Evolutionary conservation across 2,329 filamentous ascomycete genomes (phyloP).

Genomic region (Fusarium annulatum): DNA sequence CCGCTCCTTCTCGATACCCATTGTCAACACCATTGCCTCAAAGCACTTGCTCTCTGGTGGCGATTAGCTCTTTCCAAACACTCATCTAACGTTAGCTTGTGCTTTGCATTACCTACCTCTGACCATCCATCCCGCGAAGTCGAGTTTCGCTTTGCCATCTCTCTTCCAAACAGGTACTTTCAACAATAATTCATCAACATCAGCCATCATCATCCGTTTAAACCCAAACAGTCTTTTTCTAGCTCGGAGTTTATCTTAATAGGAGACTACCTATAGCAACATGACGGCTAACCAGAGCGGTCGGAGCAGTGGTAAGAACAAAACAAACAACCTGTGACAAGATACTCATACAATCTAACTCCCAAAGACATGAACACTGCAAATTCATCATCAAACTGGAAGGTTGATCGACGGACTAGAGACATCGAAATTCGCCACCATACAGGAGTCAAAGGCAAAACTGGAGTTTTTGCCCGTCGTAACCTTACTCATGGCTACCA

Average conservation of each 20-base stretch:
- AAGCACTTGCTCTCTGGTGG: background rate
- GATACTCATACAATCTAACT: background rate
- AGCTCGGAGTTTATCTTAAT: background rate
- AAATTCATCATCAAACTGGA: background rate
- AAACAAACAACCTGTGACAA: background rate
- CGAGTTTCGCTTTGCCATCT: background rate
- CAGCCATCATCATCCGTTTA: slow-evolving; percentile 2
- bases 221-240: slow-evolving; percentile 15
- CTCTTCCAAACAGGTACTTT: background rate
- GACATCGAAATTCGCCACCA: slow-evolving; percentile 5
- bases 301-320: background rate
- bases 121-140: background rate
- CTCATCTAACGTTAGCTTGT: background rate
- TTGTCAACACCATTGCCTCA: background rate
- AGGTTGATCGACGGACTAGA: background rate
- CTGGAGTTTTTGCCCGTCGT: slow-evolving; percentile 36
- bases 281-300: background rate
- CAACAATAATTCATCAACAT: background rate
- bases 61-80: background rate
- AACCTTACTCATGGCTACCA: slow-evolving; percentile 5
- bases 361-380: background rate
- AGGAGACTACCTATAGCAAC: background rate
- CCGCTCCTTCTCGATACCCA: background rate
- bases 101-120: background rate
- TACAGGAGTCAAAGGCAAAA: slow-evolving; percentile 1